Evolutionary conservation across 1,284 basidiomycete genomes (phyloP).

Genomic region (Limonomyces culmigenus): DNA sequence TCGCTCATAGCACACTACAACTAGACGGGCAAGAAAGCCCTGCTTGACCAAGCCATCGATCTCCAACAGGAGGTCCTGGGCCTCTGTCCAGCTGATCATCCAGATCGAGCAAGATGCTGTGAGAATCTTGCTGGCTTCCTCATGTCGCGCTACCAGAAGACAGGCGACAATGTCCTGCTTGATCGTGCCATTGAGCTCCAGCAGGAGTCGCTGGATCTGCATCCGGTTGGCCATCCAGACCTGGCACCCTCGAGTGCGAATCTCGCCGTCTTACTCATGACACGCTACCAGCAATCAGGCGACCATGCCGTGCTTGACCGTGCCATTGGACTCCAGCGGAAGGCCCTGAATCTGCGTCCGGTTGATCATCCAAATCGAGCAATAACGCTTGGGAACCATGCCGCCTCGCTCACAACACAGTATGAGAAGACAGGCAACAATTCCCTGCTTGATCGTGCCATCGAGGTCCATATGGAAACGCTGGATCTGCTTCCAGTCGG

Average conservation of each 20-base stretch:
- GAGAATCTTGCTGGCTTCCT: not conserved
- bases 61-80: not conserved
- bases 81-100: not conserved
- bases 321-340: not conserved
- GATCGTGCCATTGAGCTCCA: not conserved
- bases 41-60: not conserved
- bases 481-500: not conserved
- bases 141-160: not conserved
- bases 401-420: not conserved
- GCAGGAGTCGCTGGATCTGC: not conserved
- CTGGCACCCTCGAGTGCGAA: not conserved
- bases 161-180: not conserved
- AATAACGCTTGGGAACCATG: not conserved
- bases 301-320: not conserved
- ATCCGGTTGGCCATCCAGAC: not conserved
- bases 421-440: not conserved
- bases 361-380: not conserved
- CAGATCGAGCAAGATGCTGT: not conserved
- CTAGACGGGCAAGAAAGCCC: not conserved
- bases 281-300: not conserved
- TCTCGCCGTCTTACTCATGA: not conserved
- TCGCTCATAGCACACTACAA: not conserved
- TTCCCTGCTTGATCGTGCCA: not conserved
- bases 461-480: not conserved
- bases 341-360: not conserved